Evolutionary conservation across 139 green algal species (phyloP).

Genomic region (Chlamydomonas sphaeroides): DNA sequence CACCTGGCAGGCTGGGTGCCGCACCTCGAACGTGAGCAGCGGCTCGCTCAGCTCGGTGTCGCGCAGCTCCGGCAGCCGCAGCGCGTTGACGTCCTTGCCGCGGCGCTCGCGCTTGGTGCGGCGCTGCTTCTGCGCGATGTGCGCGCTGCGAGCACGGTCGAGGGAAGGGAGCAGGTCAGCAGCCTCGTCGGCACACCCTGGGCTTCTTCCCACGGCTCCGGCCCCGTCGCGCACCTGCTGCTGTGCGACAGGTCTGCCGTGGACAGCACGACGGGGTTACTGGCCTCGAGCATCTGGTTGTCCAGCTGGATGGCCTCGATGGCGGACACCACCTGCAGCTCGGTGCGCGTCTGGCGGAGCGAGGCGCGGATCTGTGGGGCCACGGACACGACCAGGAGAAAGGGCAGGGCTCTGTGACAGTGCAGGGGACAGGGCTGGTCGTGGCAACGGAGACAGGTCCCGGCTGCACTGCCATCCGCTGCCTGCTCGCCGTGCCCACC

Average conservation of each 20-base stretch:
- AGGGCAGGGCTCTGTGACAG: no score
- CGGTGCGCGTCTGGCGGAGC: conserved; percentile 42
- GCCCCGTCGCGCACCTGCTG: no score
- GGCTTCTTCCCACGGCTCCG: no score
- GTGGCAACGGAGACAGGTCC: no score
- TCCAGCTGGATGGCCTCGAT: conserved; percentile 83
- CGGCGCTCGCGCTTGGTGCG: neutral
- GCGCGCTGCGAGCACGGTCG: conserved; percentile 1
- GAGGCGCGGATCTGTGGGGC: conserved; percentile 15
- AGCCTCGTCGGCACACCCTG: no score
- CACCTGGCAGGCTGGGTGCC: no score
- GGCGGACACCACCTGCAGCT: conserved; percentile 46
- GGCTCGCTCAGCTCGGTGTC: conserved; percentile 1
- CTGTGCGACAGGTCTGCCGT: conserved; percentile 43
- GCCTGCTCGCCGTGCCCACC: neutral
- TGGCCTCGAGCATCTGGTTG: conserved; percentile 88
- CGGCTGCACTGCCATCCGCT: no score
- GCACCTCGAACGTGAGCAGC: conserved; percentile 28
- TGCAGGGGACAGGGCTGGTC: no score
- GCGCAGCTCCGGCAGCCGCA: no score
- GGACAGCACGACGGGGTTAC: conserved; percentile 83
- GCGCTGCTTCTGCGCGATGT: neutral
- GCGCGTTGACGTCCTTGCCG: no score
- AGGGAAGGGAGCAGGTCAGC: neutral
- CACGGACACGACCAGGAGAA: no score